Base-by-base conservation (phyloP, 352 stramenopile species). In the Aphanomyces cochlioides region DNA sequence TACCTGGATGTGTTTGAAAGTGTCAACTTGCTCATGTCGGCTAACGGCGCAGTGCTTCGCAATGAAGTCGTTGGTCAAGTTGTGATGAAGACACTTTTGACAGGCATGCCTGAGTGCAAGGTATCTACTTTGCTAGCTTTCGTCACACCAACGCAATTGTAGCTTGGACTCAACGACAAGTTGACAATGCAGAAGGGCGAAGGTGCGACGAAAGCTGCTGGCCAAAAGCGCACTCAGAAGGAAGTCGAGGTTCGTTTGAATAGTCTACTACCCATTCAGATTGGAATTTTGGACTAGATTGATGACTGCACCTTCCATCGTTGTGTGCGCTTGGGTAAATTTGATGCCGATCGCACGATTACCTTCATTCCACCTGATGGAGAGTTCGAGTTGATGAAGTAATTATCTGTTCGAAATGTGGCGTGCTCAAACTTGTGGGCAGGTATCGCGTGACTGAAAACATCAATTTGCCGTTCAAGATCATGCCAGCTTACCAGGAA, bases 231-330 rank as follows among this genome's bases (percentile, higher is more conserved):
- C n/a, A 79, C 80, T 10, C 85, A 84, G 13, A 84, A 83, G 53
- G 84, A 92, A 74, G 84, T 92, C 43, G 84, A 92, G 68, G 76
- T 79, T 57, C 40, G 66, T 41, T 28, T 3, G 36, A 19, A 12
- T 40, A 1, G 54, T 43, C 13, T 2, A 47, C 5, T 28, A 12
- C 7, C 41, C 3, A 57, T 28, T 28, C 28, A 28, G 34, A 21
- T 21, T 56, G 10, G 48, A 54, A 17, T 74, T 36, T 79, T 78
- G 38, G 88, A 96, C 13, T 90, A 97, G 79, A 98, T 99, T 73
- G 96, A 98, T 77, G 96, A 99, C 78, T 99, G 96, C 82, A 99
- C 94, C 41, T 99, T 99, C 78, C 97, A 99, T 77, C 88, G 94
- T 36, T 99, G 96, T 77, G 97, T 99, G 47, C 89, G 95, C 73